phyloP scores from a whole-genome alignment of 139 green algal species.

The Auxenochlorella pyrenoidosa region DNA sequence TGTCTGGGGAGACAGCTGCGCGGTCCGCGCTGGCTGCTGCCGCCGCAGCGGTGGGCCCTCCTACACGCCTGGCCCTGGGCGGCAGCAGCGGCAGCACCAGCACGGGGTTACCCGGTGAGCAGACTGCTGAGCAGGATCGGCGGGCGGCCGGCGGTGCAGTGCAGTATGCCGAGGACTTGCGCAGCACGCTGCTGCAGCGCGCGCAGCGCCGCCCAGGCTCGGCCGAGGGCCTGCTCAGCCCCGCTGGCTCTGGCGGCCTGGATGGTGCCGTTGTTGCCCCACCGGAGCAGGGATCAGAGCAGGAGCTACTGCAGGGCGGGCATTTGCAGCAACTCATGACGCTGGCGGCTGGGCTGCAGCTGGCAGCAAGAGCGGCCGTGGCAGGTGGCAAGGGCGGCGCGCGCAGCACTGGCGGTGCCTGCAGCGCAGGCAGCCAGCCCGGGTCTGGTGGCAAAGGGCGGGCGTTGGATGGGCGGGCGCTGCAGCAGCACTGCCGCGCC shows the following conservation, averaged over 20 bases:
- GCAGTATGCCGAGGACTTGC: not conserved
- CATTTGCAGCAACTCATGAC: not conserved
- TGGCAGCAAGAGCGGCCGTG: not conserved
- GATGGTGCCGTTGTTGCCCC: not conserved
- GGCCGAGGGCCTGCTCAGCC: no score
- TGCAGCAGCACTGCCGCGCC: slow-evolving; percentile 63
- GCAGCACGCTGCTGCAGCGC: slow-evolving; percentile 25
- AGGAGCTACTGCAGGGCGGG: not conserved
- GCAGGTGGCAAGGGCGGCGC: not conserved
- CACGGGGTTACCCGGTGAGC: no score
- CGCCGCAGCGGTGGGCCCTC: not conserved
- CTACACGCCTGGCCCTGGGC: not conserved
- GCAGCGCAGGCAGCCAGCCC: slow-evolving; percentile 17
- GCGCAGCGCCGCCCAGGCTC: not conserved
- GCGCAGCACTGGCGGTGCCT: slow-evolving; percentile 7
- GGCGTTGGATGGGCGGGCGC: slow-evolving; percentile 14
- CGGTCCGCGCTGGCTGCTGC: not conserved
- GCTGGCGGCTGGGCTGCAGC: not conserved
- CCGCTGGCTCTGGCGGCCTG: no score
- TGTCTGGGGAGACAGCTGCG: not conserved
- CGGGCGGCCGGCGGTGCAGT: not conserved
- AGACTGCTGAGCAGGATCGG: not conserved
- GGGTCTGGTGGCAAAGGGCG: not conserved
- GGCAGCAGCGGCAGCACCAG: no score
- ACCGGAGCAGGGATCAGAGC: not conserved